A percentile compares a stretch with the other conserved stretches of the same genome.
These are phyloP conservation scores for Talaromyces sp. DNA, from an alignment of 2,329 filamentous ascomycete genomes.

Conservation along the genomic window DNA sequence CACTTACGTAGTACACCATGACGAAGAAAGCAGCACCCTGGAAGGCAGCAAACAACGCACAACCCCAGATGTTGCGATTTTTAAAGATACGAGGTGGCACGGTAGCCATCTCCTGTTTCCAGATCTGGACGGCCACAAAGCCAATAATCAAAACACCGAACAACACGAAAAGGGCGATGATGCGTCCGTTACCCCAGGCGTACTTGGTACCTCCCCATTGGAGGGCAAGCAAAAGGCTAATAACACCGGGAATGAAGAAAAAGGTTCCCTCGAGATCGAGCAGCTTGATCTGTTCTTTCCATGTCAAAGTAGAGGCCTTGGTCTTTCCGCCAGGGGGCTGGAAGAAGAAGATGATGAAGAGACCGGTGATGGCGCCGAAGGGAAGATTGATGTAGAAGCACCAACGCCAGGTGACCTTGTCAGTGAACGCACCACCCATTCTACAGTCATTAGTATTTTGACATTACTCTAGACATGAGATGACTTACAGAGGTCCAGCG, in stretches of 20 bases:
- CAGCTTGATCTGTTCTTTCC: slow-evolving; percentile 13
- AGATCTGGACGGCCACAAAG: slow-evolving; percentile 23
- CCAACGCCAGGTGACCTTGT: slow-evolving; percentile 59
- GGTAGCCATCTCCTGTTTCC: slow-evolving; percentile 29
- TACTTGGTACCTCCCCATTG: slow-evolving; percentile 21
- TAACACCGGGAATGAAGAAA: slow-evolving; percentile 18
- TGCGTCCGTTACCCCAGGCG: slow-evolving; percentile 18
- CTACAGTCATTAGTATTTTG: slow-evolving; percentile 15
- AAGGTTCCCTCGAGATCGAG: slow-evolving; percentile 18
- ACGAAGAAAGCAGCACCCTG: slow-evolving; percentile 36
- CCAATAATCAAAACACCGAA: slow-evolving; percentile 22
- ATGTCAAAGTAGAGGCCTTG: neutral
- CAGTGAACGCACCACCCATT: slow-evolving; percentile 60
- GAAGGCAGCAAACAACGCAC: slow-evolving; percentile 37
- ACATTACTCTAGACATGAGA: neutral
- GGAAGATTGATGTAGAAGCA: slow-evolving; percentile 57
- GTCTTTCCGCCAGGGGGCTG: slow-evolving; percentile 13
- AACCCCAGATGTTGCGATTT: slow-evolving; percentile 36
- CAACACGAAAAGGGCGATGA: slow-evolving; percentile 20
- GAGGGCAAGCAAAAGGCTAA: slow-evolving; percentile 21
- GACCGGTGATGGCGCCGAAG: slow-evolving; percentile 15
- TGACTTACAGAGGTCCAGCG: slow-evolving; percentile 36
- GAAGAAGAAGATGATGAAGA: slow-evolving; percentile 21
- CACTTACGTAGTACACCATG: slow-evolving; percentile 33
- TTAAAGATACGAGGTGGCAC: slow-evolving; percentile 36